Evolutionary conservation across 1,139 yeast genomes (phyloP).

Genomic region (Geotrichum candidum): DNA sequence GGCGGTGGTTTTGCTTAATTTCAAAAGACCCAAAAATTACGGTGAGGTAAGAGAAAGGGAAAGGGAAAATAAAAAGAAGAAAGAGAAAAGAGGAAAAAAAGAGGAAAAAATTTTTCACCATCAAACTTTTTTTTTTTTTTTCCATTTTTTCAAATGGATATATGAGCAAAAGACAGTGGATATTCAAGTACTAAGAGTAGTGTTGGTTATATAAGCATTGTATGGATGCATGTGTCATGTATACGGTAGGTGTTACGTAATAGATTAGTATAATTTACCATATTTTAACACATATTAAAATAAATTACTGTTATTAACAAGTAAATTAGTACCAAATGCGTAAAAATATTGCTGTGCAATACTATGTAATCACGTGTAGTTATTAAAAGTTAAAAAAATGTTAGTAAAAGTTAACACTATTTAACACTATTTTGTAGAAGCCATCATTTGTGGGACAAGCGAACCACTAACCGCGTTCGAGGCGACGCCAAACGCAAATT

Average conservation of each 20-base stretch:
- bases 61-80: slow-evolving; percentile 5
- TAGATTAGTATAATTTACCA: neutral
- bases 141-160: neutral
- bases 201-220: neutral
- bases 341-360: neutral
- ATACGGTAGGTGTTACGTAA: neutral
- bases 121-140: neutral
- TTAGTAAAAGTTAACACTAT: too few species aligned
- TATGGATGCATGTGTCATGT: neutral
- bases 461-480: too few species aligned
- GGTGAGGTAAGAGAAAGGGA: slow-evolving; percentile 9
- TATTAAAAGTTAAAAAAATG: too few species aligned
- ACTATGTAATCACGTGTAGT: too few species aligned
- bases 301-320: neutral
- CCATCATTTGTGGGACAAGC: too few species aligned
- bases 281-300: neutral
- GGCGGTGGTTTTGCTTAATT: slow-evolving; percentile 3
- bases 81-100: neutral
- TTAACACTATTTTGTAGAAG: too few species aligned
- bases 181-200: neutral
- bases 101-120: slow-evolving; percentile 8
- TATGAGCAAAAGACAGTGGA: neutral
- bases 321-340: neutral
- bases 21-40: slow-evolving; percentile 13
- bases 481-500: too few species aligned